These are phyloP conservation scores for Thyridium curvatum DNA, from an alignment of 2,329 filamentous ascomycete genomes.

Conservation along the genomic window DNA sequence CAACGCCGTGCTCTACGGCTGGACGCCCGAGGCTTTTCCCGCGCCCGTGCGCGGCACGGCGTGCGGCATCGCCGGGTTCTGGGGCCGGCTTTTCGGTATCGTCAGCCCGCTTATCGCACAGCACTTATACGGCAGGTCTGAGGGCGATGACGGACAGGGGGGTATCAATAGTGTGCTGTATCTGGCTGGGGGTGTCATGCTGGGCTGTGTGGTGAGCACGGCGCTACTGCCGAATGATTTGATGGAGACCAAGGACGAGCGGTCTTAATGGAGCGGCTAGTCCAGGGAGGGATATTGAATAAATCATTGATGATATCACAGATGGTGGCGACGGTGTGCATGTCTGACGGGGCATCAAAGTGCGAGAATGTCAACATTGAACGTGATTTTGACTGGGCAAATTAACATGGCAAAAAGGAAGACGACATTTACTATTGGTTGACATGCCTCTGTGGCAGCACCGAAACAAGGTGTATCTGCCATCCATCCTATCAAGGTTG, in stretches of 20 bases:
- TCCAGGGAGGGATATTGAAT: not conserved
- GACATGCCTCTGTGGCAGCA: too few relatives aligned
- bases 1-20: slow-evolving; percentile 44
- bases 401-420: too few relatives aligned
- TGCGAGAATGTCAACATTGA: too few relatives aligned
- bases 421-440: too few relatives aligned
- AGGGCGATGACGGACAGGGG: slow-evolving; percentile 17
- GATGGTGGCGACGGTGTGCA: too few relatives aligned
- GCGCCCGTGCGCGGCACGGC: slow-evolving; percentile 44
- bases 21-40: slow-evolving; percentile 44
- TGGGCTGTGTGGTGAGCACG: slow-evolving; percentile 46
- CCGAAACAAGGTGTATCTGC: too few relatives aligned
- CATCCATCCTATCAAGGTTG: too few relatives aligned
- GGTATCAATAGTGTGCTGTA: slow-evolving; percentile 46
- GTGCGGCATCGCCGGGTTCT: slow-evolving; percentile 51
- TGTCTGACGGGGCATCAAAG: too few relatives aligned
- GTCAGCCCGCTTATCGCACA: slow-evolving; percentile 47
- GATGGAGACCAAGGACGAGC: slow-evolving; percentile 26
- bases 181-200: slow-evolving; percentile 46
- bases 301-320: too few relatives aligned
- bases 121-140: slow-evolving; percentile 30
- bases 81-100: slow-evolving; percentile 52
- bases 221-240: slow-evolving; percentile 35
- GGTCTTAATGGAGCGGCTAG: slow-evolving; percentile 1
- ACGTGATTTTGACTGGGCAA: too few relatives aligned